Base-by-base conservation (phyloP, 768 basidiomycete genomes). In the Naematelia encephala region DNA sequence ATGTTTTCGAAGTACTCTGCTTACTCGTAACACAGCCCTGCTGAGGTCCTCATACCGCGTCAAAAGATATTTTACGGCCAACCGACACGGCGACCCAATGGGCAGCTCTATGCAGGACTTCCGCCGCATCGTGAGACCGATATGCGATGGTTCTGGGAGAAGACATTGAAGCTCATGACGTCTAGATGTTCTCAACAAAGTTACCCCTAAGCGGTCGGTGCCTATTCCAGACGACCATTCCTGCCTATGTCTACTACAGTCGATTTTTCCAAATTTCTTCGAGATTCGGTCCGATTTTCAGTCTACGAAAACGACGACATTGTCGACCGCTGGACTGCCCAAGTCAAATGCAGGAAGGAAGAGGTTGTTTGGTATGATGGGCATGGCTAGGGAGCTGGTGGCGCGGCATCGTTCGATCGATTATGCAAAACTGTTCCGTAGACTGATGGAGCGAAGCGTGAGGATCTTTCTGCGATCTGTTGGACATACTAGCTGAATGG, bases 101-200 rank as follows among this genome's bases (percentile, higher is more conserved):
- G 60, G 0, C 48, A 57, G 16, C 46, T 59, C 12, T 21, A 47
- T 5, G 43, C 53, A 22, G 69, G 75, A 23, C 48, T 74, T 5
- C 72, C 69, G 5, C 50, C 49, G 1, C 55, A 67, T 22, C 72
- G 68, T 74, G 45, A 57, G n/a, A n/a, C n/a, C n/a, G n/a, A n/a
- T n/a, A n/a, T n/a, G n/a, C n/a, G n/a, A n/a, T n/a, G n/a, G n/a
- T n/a, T n/a, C n/a, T n/a, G n/a, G n/a, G n/a, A n/a, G n/a, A n/a
- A n/a, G n/a, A n/a, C n/a, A n/a, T n/a, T n/a, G n/a, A n/a, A n/a
- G n/a, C n/a, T n/a, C n/a, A n/a, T 53, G 46, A 54, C 55, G 44
- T 26, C 21, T 54, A 90, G 90, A 91, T 74, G 73, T 86, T 16
- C 78, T 91, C 3, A 88, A 87, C 59, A 63, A 64, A 29, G 30